Evolutionary conservation across 2,329 filamentous ascomycete genomes (phyloP).

Genomic region (Aspergillus sp.): DNA sequence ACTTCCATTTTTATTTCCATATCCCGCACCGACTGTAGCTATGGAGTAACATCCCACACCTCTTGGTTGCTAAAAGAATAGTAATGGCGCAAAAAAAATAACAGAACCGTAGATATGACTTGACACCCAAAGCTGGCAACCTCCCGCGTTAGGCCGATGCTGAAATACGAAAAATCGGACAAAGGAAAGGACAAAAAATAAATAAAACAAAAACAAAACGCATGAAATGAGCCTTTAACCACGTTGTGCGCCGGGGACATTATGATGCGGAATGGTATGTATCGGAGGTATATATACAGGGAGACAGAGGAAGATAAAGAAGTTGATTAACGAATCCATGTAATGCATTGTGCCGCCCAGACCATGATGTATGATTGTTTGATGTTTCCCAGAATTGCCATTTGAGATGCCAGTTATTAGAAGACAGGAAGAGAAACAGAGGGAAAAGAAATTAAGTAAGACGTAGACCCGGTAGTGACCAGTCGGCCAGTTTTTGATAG

Average conservation of each 20-base stretch:
- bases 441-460: background rate
- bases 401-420: background rate
- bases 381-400: background rate
- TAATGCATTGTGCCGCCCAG: background rate
- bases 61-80: background rate
- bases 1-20: background rate
- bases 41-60: background rate
- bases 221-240: constrained; percentile 3
- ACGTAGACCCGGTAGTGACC: background rate
- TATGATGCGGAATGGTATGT: constrained; percentile 4
- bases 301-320: background rate
- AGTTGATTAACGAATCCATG: background rate
- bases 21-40: background rate
- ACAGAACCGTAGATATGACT: background rate
- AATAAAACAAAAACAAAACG: background rate
- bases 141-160: background rate
- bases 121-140: background rate
- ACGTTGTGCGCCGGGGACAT: constrained; percentile 8
- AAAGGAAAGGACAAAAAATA: background rate
- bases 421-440: background rate
- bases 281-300: constrained; percentile 9
- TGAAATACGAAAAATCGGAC: background rate
- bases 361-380: background rate
- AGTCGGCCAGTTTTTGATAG: background rate
- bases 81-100: background rate